Conservation (phyloP, 2,329 filamentous ascomycete species). For the Coniochaeta sp. region DNA sequence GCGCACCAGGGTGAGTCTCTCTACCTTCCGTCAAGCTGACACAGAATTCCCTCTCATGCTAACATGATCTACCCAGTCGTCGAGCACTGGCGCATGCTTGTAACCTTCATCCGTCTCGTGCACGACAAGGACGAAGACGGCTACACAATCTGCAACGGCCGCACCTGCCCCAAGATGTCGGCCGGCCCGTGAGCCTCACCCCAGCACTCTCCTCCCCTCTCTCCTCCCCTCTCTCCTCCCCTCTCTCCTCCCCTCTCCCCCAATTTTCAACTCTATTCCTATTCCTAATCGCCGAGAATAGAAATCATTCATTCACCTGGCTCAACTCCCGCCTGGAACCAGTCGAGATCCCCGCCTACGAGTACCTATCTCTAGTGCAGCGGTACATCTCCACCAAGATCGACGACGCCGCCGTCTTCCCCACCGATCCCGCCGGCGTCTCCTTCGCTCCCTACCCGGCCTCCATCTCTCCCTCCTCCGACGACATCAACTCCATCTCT, state of each 20-base stretch:
- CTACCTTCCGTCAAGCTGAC: slow-evolving; percentile 5
- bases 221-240: too few species aligned
- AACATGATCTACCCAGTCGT: slow-evolving; percentile 51
- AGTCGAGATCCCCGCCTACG: slow-evolving; percentile 83
- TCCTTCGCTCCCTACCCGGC: slow-evolving; percentile 56
- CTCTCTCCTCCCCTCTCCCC: too few species aligned
- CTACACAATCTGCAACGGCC: slow-evolving; percentile 72
- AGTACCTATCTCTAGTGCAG: slow-evolving; percentile 94
- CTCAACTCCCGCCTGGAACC: slow-evolving; percentile 80
- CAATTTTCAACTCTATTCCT: too few species aligned
- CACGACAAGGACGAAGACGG: slow-evolving; percentile 79
- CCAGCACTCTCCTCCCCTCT: too few species aligned
- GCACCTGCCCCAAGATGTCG: slow-evolving; percentile 84
- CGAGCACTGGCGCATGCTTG: slow-evolving; percentile 83
- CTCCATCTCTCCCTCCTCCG: slow-evolving; percentile 55
- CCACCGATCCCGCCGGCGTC: slow-evolving; percentile 68
- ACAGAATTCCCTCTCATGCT: background rate
- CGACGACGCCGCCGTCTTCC: slow-evolving; percentile 82
- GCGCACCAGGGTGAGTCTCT: slow-evolving; percentile 73
- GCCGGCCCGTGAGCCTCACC: slow-evolving; percentile 71
- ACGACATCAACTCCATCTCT: slow-evolving; percentile 29
- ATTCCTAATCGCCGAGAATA: too few species aligned
- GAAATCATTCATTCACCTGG: slow-evolving; percentile 96
- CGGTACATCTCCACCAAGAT: slow-evolving; percentile 97
- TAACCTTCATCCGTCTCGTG: slow-evolving; percentile 82